Conservation (phyloP, 371 early-diverging fungal species). For the Modicella reniformis region DNA sequence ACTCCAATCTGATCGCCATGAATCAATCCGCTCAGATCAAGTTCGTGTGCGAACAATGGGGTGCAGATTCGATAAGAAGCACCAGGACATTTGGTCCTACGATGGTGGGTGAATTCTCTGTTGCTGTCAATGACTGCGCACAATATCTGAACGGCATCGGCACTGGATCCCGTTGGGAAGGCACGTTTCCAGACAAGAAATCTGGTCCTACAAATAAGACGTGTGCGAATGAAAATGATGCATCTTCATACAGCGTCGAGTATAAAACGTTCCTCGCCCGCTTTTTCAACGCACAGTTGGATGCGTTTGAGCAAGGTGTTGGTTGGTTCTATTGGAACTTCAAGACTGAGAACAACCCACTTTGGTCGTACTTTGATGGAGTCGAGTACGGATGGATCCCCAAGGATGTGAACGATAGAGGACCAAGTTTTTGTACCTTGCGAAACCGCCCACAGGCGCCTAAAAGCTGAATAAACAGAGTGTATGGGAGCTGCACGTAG, state of each 20-base stretch:
- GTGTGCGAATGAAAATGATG: constrained; percentile 60
- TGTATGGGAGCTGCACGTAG: no score
- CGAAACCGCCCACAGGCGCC: no score
- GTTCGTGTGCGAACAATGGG: constrained; percentile 47
- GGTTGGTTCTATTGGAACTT: constrained; percentile 71
- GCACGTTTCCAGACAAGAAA: constrained; percentile 55
- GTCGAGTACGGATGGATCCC: constrained; percentile 54
- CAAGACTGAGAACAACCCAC: constrained; percentile 59
- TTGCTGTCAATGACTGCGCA: constrained; percentile 80
- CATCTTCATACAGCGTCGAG: constrained; percentile 24
- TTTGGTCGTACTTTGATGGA: constrained; percentile 47
- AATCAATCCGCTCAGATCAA: constrained; percentile 24
- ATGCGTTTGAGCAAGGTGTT: constrained; percentile 60
- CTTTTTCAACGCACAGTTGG: constrained; percentile 57
- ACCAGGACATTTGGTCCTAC: constrained; percentile 59
- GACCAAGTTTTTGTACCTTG: constrained; percentile 18
- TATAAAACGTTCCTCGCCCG: constrained; percentile 40
- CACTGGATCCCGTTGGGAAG: constrained; percentile 70
- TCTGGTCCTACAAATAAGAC: constrained; percentile 57
- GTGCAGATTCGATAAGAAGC: constrained; percentile 11
- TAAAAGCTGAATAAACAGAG: no score
- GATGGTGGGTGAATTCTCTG: constrained; percentile 79
- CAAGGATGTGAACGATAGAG: constrained; percentile 47
- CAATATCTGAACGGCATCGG: constrained; percentile 76
- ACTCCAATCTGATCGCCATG: constrained; percentile 45